Conservation (phyloP, 2,329 filamentous ascomycete genomes). For the Colletotrichum sp. region DNA sequence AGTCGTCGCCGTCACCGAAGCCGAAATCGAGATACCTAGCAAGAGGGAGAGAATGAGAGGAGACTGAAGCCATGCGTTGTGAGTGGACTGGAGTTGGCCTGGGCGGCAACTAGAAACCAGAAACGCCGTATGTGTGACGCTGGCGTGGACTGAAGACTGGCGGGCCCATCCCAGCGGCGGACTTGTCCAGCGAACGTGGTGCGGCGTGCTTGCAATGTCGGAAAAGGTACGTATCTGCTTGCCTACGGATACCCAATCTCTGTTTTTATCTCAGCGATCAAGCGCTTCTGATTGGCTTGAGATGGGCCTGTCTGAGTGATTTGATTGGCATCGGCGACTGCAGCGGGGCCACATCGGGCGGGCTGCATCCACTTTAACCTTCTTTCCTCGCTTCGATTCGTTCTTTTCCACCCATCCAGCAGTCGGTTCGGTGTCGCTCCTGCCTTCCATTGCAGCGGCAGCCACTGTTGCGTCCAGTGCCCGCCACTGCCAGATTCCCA, state of each 20-base stretch:
- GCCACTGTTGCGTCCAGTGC: neutral
- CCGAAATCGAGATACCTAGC: neutral
- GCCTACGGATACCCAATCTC: neutral
- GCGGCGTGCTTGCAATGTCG: neutral
- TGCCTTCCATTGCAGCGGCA: neutral
- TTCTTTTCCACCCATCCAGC: neutral
- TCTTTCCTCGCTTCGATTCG: slow-evolving; percentile 19
- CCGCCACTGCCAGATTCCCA: neutral
- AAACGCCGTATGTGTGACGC: slow-evolving; percentile 10
- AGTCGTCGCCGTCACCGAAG: slow-evolving; percentile 14
- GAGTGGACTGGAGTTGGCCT: neutral
- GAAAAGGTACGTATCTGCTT: neutral
- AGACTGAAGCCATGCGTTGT: neutral
- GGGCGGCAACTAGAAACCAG: neutral
- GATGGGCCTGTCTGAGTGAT: neutral
- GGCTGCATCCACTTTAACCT: slow-evolving; percentile 14
- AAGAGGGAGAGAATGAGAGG: neutral
- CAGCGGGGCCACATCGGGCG: neutral
- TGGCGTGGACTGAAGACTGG: neutral
- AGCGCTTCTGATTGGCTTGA: neutral
- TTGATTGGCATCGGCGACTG: neutral
- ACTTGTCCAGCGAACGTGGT: neutral
- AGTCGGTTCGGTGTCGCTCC: neutral
- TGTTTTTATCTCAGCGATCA: neutral
- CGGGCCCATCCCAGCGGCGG: neutral